Conservation (phyloP, 176 grass and related monocot species). For the Zoysia japonica region DNA sequence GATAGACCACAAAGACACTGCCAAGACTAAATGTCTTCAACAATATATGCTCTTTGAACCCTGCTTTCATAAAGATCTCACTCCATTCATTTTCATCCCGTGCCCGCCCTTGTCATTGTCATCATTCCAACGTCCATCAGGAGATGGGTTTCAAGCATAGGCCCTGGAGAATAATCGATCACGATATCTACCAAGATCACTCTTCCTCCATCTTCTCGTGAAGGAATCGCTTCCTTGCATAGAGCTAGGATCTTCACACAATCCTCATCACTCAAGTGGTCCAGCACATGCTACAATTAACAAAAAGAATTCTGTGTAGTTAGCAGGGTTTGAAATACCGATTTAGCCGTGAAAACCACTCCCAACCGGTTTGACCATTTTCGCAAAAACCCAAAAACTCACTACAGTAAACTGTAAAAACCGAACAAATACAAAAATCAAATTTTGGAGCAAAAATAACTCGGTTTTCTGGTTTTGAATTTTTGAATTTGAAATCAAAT, state of each 20-base stretch:
- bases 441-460: no score
- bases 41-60: constrained; percentile 38
- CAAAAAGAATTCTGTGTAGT: neutral
- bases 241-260: neutral
- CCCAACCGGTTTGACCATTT: no score
- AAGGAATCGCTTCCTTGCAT: neutral
- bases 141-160: constrained; percentile 33
- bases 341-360: no score
- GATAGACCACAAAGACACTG: constrained; percentile 25
- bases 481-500: no score
- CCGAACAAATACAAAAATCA: no score
- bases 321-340: neutral
- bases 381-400: no score
- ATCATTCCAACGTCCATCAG: constrained; percentile 44
- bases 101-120: constrained; percentile 30
- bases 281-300: neutral
- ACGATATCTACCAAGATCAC: neutral
- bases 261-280: neutral
- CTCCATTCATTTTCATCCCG: constrained; percentile 42
- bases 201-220: neutral
- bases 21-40: constrained; percentile 21
- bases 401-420: no score
- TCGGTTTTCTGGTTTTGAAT: no score
- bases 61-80: constrained; percentile 39
- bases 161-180: neutral